Evolutionary conservation across 139 green algal species (phyloP).

Genomic region (Trebouxia sp.): DNA sequence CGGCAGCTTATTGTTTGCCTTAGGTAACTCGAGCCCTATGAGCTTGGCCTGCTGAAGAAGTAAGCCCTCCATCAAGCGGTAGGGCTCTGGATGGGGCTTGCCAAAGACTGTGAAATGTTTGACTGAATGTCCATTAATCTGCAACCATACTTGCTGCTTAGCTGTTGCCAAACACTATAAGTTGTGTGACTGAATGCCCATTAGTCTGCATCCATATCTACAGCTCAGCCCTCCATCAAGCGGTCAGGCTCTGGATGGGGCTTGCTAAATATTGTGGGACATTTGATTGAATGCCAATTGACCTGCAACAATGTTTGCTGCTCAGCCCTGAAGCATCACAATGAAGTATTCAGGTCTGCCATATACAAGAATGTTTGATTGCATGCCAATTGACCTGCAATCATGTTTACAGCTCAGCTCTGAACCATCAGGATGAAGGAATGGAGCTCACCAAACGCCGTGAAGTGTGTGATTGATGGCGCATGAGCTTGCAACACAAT

Average conservation of each 20-base stretch:
- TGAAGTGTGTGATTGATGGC: not conserved
- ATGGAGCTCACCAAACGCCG: too few relatives aligned
- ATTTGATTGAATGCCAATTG: not conserved
- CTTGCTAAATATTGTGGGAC: constrained; percentile 42
- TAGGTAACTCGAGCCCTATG: constrained; percentile 45
- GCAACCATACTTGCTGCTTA: not conserved
- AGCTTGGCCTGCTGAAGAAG: constrained; percentile 58
- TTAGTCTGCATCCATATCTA: too few relatives aligned
- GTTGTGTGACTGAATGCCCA: too few relatives aligned
- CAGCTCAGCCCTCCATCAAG: constrained; percentile 57
- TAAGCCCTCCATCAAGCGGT: constrained; percentile 60
- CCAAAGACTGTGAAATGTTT: constrained; percentile 53
- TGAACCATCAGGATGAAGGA: too few relatives aligned
- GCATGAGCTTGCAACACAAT: not conserved
- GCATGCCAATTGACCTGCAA: not conserved
- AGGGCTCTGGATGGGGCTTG: constrained; percentile 70
- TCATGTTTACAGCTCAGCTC: too few relatives aligned
- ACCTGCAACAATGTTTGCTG: not conserved
- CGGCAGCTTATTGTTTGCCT: not conserved
- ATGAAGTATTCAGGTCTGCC: too few relatives aligned
- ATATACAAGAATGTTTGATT: not conserved
- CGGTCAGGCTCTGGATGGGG: constrained; percentile 62
- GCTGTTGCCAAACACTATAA: too few relatives aligned
- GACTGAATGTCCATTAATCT: not conserved
- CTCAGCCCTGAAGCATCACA: too few relatives aligned